Base-by-base conservation (phyloP, 225 moss, liverwort and hornwort species). In the Bryoerythrophyllum caledonicum region DNA sequence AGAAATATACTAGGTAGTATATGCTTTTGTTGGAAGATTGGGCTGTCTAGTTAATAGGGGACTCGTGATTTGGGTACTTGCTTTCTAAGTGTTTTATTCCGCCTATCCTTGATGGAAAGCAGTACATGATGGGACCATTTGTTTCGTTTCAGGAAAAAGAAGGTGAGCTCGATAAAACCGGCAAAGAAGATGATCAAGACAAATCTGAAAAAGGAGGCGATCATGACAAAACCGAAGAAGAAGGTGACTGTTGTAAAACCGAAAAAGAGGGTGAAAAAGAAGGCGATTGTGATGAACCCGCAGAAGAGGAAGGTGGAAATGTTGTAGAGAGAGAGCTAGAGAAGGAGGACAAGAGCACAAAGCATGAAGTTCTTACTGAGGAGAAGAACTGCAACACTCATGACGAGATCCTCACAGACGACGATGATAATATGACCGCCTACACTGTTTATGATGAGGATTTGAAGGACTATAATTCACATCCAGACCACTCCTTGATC, bases 281-380 rank as follows among this genome's bases (percentile, higher is more conserved):
- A 7, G 48, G 17, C 2, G 48, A 68, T 51, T 25, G 27, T 8
- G 65, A 63, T 44, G 76, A 41, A 38, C 66, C 53, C 9, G 32
- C 49, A 53, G 72, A 67, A 61, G 76, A 72, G 54, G 81, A 61
- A 28, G 61, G 61, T 25, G 60, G 38, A 66, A 23, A 40, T 15
- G 27, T 66, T 46, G 21, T 76, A 23, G 72, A 71, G 37, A 44
- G n/a, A 11, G 56, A 26, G 17, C 8, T 64, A 55, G 58, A 74
- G 20, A 63, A 73, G 19, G 76, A 76, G 13, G 60, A 52, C 19
- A 61, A 72, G 38, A 60, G 59, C 15, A 12, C 10, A 55, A 28
- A 34, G 44, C 23, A 19, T 28, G 40, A 7, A 58, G 21, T 57
- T 14, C 30, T 4, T 7, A 27, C 2, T 34, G 13, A 68, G 7